phyloP scores from a whole-genome alignment of 2,329 filamentous ascomycete species.

The Mycogone perniciosa region DNA sequence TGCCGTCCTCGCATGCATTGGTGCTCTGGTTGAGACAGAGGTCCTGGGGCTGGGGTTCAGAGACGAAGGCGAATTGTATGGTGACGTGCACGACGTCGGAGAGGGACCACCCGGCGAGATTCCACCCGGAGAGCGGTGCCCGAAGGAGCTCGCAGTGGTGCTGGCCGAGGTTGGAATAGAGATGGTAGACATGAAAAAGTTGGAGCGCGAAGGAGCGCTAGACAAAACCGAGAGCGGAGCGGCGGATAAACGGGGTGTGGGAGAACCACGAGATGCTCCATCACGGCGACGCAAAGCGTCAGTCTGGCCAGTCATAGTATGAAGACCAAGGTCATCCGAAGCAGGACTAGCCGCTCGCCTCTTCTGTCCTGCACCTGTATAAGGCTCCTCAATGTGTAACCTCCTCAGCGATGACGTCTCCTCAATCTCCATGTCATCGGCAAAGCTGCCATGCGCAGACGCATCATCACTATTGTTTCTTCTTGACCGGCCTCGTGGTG shows the following conservation, averaged over 20 bases:
- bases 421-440: slow-evolving; percentile 45
- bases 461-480: slow-evolving; percentile 50
- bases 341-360: slow-evolving; percentile 51
- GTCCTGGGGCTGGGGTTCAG: slow-evolving; percentile 44
- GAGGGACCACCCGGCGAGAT: slow-evolving; percentile 45
- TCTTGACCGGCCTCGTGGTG: slow-evolving; percentile 38
- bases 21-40: slow-evolving; percentile 35
- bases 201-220: slow-evolving; percentile 33
- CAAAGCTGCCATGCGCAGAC: slow-evolving; percentile 38
- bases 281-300: slow-evolving; percentile 46
- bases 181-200: slow-evolving; percentile 42
- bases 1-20: slow-evolving; percentile 38
- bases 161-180: slow-evolving; percentile 38
- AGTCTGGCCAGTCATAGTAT: slow-evolving; percentile 32
- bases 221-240: slow-evolving; percentile 38
- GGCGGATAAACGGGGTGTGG: slow-evolving; percentile 42
- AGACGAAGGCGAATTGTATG: slow-evolving; percentile 43
- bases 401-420: slow-evolving; percentile 45
- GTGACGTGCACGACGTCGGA: slow-evolving; percentile 43
- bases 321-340: slow-evolving; percentile 39
- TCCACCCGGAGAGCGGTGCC: slow-evolving; percentile 40
- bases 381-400: slow-evolving; percentile 43
- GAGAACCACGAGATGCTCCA: slow-evolving; percentile 43
- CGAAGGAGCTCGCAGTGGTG: slow-evolving; percentile 38
- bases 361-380: slow-evolving; percentile 42